Base-by-base conservation (phyloP, 2,329 filamentous ascomycete genomes). In the Sordariomycetes sp. region DNA sequence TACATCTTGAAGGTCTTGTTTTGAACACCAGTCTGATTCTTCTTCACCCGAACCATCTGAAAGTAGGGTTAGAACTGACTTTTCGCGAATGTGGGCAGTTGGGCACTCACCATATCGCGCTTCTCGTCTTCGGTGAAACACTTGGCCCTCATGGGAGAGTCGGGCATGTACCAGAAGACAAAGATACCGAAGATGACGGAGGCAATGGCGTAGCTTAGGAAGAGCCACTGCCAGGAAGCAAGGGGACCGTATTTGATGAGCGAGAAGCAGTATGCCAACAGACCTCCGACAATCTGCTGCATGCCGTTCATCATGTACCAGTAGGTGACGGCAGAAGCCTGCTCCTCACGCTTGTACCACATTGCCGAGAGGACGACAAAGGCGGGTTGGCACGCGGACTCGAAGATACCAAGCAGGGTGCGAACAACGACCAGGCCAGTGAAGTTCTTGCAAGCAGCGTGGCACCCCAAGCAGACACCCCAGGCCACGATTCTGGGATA, bases 271-370 rank as follows among this genome's bases (percentile, higher is more conserved):
- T 43, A 37, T 1, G 52, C 46, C 20, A 56, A 38, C n/a, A 39
- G 20, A 6, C 81, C 81, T 21, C 80, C 80, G 7, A 84, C 76
- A 33, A 85, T 79, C 47, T 84, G 80, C 48, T 85, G 80, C 1
- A 66, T 68, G 3, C 81, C 80, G 49, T 85, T 86, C 78, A 84
- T 85, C 74, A 82, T 82, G 53, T 82, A 80, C 79, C 80, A 85
- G 53, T 76, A 82, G 0, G 77, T 80, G 4, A 84, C 77, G 5
- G 74, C 70, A 0, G 69, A 54, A 0, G 78, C 70, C 47, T 85
- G 81, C 45, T 85, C 79, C 36, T 79, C 70, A 21, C 78, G 66
- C 39, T 72, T 74, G 53, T 85, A 85, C 80, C 80, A 85, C 63
- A 82, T 81, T 21, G 69, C 66, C 0, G 72, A 79, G 35, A 85